Evolutionary conservation across 352 stramenopile genomes (phyloP), one percentile per base, ranked within the genome.

Genomic region (Phytopythium kandeliae): DNA sequence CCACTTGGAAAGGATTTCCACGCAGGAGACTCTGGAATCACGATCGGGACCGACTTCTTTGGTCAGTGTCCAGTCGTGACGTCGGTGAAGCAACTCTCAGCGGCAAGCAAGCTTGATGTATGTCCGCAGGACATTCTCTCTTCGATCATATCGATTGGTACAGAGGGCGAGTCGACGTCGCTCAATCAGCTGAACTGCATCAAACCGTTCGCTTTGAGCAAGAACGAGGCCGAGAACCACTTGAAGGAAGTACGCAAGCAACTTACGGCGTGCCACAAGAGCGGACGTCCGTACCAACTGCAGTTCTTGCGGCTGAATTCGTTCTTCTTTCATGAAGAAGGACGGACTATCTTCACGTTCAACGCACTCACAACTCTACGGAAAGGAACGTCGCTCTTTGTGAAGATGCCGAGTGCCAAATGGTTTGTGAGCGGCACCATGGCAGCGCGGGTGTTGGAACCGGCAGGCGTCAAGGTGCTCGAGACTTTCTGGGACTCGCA

Each of bases 271-370:
- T 75, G 68, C 25, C 58, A 71, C 13, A 69, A 69, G 31, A 74
- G 66, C 0, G 56, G 60, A 1, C 45, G 54, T 11, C 62, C 57
- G 35, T 85, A 83, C 48, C 61, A 65, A n/a, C 57, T 85, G 7
- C 58, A 83, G 57, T 85, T 85, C 52, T 51, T 85, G 34, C 61
- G 71, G 1, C 42, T 85, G 12, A 77, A 72, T n/a, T 74, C 74
- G 21, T 69, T 75, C 48, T 83, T 79, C 48, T 71, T 75, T 38
- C 63, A 82, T 40, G 60, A 80, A 9, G 63, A 66, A 0, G 67
- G 60, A 0, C 65, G 59, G 7, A 83, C 71, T 4, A 69, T 67
- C 17, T 60, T 85, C 36, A 75, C 58, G 0, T 60, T 83, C 21
- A 55, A 49, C 24, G 55, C 68, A 0, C 54, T 71, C n/a, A 70